phyloP scores from a whole-genome alignment of 306 rosid species.

The Aeschynomene evenia region DNA sequence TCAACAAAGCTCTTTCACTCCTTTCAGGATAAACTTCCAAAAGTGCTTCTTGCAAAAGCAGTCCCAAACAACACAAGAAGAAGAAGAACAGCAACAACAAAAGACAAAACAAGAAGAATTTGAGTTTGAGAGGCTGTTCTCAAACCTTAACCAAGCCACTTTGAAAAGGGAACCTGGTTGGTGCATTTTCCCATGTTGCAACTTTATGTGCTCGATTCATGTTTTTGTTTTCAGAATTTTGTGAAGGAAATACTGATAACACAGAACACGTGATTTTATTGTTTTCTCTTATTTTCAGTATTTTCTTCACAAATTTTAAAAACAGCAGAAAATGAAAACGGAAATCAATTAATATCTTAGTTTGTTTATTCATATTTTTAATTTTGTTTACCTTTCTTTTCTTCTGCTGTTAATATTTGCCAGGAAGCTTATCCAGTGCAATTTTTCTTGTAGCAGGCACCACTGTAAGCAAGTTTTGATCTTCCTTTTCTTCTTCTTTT shows the following conservation, averaged over 20 bases:
- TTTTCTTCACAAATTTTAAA: no score
- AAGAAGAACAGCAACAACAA: constrained; percentile 18
- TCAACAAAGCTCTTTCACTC: constrained; percentile 4
- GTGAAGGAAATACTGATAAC: no score
- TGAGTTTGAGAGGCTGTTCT: constrained; percentile 60
- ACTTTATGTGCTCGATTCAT: no score
- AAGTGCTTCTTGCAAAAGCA: constrained; percentile 45
- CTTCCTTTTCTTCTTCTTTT: not conserved
- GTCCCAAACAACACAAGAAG: constrained; percentile 32
- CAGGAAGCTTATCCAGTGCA: constrained; percentile 74
- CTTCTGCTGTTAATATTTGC: not conserved
- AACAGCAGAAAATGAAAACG: no score
- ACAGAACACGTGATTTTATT: no score
- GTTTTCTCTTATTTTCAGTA: no score
- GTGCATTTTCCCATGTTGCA: not conserved
- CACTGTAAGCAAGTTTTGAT: constrained; percentile 44
- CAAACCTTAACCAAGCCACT: constrained; percentile 71
- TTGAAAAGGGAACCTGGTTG: constrained; percentile 78
- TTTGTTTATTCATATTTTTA: not conserved
- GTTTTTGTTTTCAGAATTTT: no score
- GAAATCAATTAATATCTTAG: no score
- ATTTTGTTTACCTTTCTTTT: no score
- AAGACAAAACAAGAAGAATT: constrained; percentile 9
- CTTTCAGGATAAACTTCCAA: constrained; percentile 21
- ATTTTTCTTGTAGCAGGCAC: constrained; percentile 72